A percentile compares a stretch with the other conserved stretches of the same genome.
Evolutionary conservation across 306 rosid genomes (phyloP).

Genomic region (Echinosophora koreensis): DNA sequence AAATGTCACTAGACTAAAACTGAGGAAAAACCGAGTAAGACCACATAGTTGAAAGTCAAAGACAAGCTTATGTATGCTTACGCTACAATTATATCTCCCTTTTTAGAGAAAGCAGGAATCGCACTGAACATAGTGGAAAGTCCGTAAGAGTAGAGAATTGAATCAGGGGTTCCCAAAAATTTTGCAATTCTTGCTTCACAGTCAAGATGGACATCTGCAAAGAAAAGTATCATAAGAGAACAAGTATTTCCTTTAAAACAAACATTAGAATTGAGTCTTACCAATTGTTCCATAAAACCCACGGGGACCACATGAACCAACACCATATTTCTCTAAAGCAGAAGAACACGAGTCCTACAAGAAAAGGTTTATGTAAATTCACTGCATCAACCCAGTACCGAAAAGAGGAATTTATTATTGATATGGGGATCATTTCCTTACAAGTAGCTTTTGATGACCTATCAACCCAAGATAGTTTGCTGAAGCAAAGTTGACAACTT

Average conservation of each 20-base stretch:
- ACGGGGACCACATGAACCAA: constrained; percentile 99
- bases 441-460: constrained; percentile 86
- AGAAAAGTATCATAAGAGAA: constrained; percentile 38
- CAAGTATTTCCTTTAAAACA: constrained; percentile 29
- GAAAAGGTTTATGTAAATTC: constrained; percentile 46
- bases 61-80: constrained; percentile 61
- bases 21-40: constrained; percentile 32
- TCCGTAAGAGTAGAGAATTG: constrained; percentile 95
- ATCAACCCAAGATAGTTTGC: constrained; percentile 97
- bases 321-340: constrained; percentile 97
- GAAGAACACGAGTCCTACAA: constrained; percentile 87
- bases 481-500: constrained; percentile 93
- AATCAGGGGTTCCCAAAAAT: constrained; percentile 98
- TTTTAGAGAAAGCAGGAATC: constrained; percentile 95
- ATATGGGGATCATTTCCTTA: constrained; percentile 55
- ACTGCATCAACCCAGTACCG: constrained; percentile 15
- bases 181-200: constrained; percentile 97
- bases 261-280: constrained; percentile 53
- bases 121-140: constrained; percentile 99
- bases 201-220: constrained; percentile 95
- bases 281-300: constrained; percentile 98
- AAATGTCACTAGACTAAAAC: constrained; percentile 10
- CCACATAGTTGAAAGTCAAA: constrained; percentile 16
- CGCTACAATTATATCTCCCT: constrained; percentile 94
- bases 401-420: constrained; percentile 14